phyloP scores from a whole-genome alignment of 2,329 filamentous ascomycete species.

The Chrysosporium keratinophilum region DNA sequence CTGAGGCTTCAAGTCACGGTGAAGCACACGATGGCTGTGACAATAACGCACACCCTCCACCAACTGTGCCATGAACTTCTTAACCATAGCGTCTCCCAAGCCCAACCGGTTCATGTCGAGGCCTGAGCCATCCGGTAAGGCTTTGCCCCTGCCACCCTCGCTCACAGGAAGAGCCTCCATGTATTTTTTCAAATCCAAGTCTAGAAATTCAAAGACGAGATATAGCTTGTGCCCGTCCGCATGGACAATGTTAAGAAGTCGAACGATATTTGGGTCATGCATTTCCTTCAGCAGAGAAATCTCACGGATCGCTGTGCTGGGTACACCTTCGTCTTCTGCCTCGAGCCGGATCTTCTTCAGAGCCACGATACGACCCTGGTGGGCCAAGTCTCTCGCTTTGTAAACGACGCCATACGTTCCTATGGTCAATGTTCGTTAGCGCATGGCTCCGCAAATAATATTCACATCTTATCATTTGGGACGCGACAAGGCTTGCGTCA shows the following conservation, averaged over 20 bases:
- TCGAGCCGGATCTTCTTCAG: slow-evolving; percentile 94
- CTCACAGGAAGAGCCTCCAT: slow-evolving; percentile 82
- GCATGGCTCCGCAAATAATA: neutral
- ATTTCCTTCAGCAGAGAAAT: slow-evolving; percentile 92
- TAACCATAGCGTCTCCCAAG: slow-evolving; percentile 69
- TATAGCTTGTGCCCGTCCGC: slow-evolving; percentile 92
- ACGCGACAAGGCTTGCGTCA: neutral
- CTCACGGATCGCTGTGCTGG: slow-evolving; percentile 84
- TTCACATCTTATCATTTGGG: neutral
- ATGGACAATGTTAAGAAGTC: slow-evolving; percentile 82
- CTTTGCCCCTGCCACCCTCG: slow-evolving; percentile 75
- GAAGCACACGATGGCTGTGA: slow-evolving; percentile 76
- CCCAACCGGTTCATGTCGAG: slow-evolving; percentile 56
- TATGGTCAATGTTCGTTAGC: slow-evolving; percentile 28
- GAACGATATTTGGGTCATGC: slow-evolving; percentile 82
- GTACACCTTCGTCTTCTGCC: slow-evolving; percentile 87
- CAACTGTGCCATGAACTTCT: slow-evolving; percentile 86
- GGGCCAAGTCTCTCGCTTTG: slow-evolving; percentile 77
- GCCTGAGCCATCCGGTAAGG: slow-evolving; percentile 66
- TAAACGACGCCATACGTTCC: slow-evolving; percentile 93
- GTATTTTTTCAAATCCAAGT: slow-evolving; percentile 88
- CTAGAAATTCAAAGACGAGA: slow-evolving; percentile 84
- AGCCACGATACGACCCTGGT: slow-evolving; percentile 75
- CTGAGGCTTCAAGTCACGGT: slow-evolving; percentile 97
- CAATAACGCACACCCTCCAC: slow-evolving; percentile 79